Evolutionary conservation across 805 yeast species (phyloP).

Genomic region (Candida ficus): DNA sequence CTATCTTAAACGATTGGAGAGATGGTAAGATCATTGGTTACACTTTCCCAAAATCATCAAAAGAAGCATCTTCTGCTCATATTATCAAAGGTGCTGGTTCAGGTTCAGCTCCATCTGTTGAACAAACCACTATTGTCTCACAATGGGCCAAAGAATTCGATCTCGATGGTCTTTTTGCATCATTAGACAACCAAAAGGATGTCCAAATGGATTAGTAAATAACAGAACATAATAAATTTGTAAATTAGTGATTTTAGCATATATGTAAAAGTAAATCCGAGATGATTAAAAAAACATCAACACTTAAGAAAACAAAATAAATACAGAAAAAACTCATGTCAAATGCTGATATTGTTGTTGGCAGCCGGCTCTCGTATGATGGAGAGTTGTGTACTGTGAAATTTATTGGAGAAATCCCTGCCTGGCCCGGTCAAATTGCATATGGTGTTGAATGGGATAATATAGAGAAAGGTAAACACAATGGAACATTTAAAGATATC

Average conservation of each 20-base stretch:
- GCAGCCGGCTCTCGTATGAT: conserved; percentile 27
- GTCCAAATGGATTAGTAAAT: conserved; percentile 16
- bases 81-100: conserved; percentile 22
- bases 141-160: conserved; percentile 95
- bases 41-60: conserved; percentile 67
- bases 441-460: conserved; percentile 89
- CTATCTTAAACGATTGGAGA: conserved; percentile 91
- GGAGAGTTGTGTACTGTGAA: conserved; percentile 57
- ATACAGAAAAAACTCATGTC: too few relatives aligned
- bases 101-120: conserved; percentile 35
- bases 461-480: conserved; percentile 60
- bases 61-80: conserved; percentile 30
- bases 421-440: conserved; percentile 56
- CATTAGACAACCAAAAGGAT: conserved; percentile 29
- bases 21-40: conserved; percentile 93
- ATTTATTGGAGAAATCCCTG: conserved; percentile 54
- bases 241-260: background rate
- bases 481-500: conserved; percentile 52
- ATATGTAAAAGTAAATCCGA: background rate
- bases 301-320: too few relatives aligned
- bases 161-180: conserved; percentile 68
- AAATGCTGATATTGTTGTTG: background rate
- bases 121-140: conserved; percentile 68
- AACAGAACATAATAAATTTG: background rate
- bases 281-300: background rate